Conservation (phyloP, 176 grass and related monocot species). For the Coix lacrymajobi region DNA sequence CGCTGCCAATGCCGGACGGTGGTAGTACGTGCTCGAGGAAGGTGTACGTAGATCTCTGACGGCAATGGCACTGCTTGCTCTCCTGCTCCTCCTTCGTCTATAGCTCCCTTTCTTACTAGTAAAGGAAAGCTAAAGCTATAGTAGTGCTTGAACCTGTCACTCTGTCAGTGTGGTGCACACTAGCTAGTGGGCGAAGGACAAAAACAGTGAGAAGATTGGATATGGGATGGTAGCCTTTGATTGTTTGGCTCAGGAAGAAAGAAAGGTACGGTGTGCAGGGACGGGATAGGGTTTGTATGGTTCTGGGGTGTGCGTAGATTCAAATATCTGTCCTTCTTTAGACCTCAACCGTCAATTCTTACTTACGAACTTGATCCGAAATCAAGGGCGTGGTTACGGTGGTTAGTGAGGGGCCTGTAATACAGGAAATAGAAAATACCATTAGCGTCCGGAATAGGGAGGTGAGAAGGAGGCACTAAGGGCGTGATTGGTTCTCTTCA, state of each 20-base stretch:
- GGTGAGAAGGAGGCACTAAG: too few relatives aligned
- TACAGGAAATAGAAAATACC: too few relatives aligned
- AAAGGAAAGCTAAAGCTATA: neutral
- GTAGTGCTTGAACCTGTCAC: neutral
- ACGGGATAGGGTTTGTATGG: neutral
- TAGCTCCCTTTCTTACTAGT: too few relatives aligned
- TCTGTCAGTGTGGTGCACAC: neutral
- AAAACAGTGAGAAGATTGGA: neutral
- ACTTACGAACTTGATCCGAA: conserved; percentile 4
- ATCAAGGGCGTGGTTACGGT: neutral
- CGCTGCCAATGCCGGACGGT: neutral
- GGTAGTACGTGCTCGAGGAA: neutral
- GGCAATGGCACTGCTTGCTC: too few relatives aligned
- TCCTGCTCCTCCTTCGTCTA: too few relatives aligned
- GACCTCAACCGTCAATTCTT: neutral
- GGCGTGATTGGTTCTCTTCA: too few relatives aligned
- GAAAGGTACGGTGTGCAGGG: neutral
- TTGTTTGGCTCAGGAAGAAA: neutral
- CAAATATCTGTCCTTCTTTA: conserved; percentile 24
- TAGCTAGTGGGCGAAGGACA: neutral
- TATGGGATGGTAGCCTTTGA: neutral
- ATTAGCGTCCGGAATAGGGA: too few relatives aligned
- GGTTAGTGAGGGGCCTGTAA: neutral
- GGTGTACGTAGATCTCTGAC: neutral
- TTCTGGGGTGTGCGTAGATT: conserved; percentile 5